A percentile compares a stretch with the other conserved stretches of the same genome.
Conservation (phyloP, 2,329 filamentous ascomycete species). For the Sordariomycetes sp. region DNA sequence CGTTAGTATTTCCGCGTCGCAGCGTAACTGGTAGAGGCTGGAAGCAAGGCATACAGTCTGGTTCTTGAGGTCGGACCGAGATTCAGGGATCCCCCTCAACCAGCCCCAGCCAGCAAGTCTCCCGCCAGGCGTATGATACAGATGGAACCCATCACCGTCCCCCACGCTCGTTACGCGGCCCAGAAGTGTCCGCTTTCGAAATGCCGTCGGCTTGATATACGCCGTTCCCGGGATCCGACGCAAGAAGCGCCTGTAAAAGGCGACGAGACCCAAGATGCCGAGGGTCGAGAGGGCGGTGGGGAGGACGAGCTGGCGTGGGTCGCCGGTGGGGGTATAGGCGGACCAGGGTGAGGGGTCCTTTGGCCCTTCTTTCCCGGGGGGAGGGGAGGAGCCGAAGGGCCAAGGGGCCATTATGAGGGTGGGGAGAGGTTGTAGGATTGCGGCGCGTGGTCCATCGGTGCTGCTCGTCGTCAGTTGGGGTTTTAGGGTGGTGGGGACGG, state of each 20-base stretch:
- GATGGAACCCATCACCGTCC: conserved; percentile 88
- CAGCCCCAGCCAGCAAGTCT: conserved; percentile 83
- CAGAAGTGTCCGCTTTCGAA: conserved; percentile 63
- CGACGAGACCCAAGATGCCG: conserved; percentile 21
- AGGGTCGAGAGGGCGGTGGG: conserved; percentile 23
- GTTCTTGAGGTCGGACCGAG: conserved; percentile 55
- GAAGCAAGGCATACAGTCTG: conserved; percentile 50
- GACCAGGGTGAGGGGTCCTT: neutral
- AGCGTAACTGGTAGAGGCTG: neutral
- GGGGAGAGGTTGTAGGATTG: neutral
- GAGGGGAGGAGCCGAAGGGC: neutral
- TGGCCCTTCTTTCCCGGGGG: neutral
- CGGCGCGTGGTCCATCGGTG: neutral
- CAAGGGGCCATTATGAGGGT: conserved; percentile 3
- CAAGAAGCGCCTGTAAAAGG: conserved; percentile 62
- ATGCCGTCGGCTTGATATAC: conserved; percentile 62
- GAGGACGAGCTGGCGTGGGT: conserved; percentile 1
- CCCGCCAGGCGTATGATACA: conserved; percentile 93
- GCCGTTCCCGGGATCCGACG: conserved; percentile 69
- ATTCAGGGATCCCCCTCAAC: conserved; percentile 61
- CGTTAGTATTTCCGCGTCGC: neutral
- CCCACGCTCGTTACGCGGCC: conserved; percentile 87
- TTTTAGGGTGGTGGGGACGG: neutral
- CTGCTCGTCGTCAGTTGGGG: neutral
- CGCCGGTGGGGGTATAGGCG: conserved; percentile 1